Evolutionary conservation across 352 stramenopile species (phyloP).

Genomic region (Plasmopara viticola): DNA sequence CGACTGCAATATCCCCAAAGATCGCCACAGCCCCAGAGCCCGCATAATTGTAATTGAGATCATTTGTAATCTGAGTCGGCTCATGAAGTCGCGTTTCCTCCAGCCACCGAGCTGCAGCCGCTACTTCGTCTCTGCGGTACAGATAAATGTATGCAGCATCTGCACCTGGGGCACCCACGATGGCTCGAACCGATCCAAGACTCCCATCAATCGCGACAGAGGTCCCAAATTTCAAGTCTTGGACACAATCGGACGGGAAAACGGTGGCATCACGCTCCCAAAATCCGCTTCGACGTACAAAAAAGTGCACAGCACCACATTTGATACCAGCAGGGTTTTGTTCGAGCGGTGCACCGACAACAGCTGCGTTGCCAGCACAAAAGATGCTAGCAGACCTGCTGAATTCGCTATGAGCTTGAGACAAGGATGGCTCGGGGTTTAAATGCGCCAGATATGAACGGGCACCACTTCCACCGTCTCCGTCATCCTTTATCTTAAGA

Average conservation of each 20-base stretch:
- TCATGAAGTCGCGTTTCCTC: constrained; percentile 44
- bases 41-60: constrained; percentile 61
- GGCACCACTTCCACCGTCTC: constrained; percentile 81
- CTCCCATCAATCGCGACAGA: constrained; percentile 69
- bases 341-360: constrained; percentile 56
- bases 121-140: constrained; percentile 18
- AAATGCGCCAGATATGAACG: constrained; percentile 60
- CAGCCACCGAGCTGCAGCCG: constrained; percentile 29
- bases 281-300: constrained; percentile 46
- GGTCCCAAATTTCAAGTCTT: constrained; percentile 50
- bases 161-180: constrained; percentile 61
- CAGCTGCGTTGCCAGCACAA: constrained; percentile 54
- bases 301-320: constrained; percentile 72
- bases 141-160: constrained; percentile 51
- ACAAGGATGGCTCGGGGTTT: constrained; percentile 20
- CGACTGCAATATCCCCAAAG: constrained; percentile 81
- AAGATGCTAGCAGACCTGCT: constrained; percentile 55
- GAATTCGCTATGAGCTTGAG: constrained; percentile 41
- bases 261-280: constrained; percentile 64
- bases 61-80: constrained; percentile 18
- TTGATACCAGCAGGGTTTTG: constrained; percentile 19
- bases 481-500: constrained; percentile 89
- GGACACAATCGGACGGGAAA: constrained; percentile 35
- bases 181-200: constrained; percentile 44
- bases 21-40: constrained; percentile 67